Evolutionary conservation across 169 alveolate species (phyloP), one percentile per base, ranked within the genome.

Genomic region (Fabrea salina): DNA sequence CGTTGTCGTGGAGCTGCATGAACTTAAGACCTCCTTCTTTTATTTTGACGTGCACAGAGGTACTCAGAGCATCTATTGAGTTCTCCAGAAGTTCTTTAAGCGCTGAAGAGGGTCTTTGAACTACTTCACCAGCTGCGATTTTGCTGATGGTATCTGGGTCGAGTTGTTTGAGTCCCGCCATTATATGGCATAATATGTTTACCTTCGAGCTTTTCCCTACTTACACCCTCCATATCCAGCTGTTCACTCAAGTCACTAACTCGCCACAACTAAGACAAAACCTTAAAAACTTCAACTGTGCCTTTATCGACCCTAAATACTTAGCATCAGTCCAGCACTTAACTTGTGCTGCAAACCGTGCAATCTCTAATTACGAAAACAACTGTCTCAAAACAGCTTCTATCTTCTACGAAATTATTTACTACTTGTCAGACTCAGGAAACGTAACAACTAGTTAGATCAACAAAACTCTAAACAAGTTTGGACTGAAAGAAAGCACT

Each of bases 101-200:
- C 33, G 99, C 99, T 41, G 97, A 94, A 49, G 97, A 90, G 7
- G 99, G 99, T 0, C 98, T 84, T 35, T 94, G 91, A 7, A 97
- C 98, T 3, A 97, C 98, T 83, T 98, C 99, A 0, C 99, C 99
- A 3, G 99, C 99, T 6, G 99, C 99, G 30, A 97, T 98, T 71
- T 94, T 93, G 47, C 94, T 86, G 39, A 96, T 92, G 32, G 96
- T 98, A n/a, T 83, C 96, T 39, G 94, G 93, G 3, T 95, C 84
- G 39, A 97, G 90, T 67, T 84, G 82, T 57, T 89, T 89, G 39
- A 97, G 95, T 53, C 89, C 57, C 71, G 79, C 61, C 79, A 70
- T 70, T 66, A 22, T 61, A 8, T 44, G 16, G 11, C 16, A 16
- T 44, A 11, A 44, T 11, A 44, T 44, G 16, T 16, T 11, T 44